Evolutionary conservation across 2,329 filamentous ascomycete species (phyloP).

Genomic region (Rachicladosporium sp.): DNA sequence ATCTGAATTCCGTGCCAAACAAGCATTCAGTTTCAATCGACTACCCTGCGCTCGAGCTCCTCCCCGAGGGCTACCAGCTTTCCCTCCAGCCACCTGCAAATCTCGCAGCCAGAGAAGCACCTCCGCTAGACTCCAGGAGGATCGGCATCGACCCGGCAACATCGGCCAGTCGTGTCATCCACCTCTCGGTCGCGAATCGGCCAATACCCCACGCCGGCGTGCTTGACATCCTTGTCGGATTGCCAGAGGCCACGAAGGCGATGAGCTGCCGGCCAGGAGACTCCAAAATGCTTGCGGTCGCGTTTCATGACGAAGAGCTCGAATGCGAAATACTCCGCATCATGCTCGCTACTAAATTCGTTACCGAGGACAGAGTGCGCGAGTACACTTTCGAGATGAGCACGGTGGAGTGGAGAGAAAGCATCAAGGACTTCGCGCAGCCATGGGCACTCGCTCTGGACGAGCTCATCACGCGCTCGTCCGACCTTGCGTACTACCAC

Average conservation of each 20-base stretch:
- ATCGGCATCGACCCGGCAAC: slow-evolving; percentile 1
- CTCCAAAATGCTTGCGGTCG: not conserved
- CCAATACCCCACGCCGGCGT: not conserved
- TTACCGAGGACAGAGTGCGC: not conserved
- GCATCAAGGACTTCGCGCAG: not conserved
- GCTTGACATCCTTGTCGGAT: not conserved
- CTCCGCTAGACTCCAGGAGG: not conserved
- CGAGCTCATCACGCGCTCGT: slow-evolving; percentile 1
- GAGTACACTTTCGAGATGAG: not conserved
- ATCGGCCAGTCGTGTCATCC: not conserved
- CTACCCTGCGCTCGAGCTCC: not conserved
- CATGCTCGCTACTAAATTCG: not conserved
- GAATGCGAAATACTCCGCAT: not conserved
- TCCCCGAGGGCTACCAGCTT: not conserved
- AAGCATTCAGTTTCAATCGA: not conserved
- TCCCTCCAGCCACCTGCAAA: not conserved
- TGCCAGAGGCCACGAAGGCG: not conserved
- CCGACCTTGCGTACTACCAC: slow-evolving; percentile 2
- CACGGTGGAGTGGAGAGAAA: not conserved
- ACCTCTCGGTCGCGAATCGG: not conserved
- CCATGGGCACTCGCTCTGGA: not conserved
- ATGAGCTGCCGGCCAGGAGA: not conserved
- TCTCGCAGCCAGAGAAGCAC: not conserved
- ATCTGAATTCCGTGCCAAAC: not conserved
- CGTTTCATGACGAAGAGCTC: not conserved